Percentiles rank a stretch among this genome's conserved stretches.
Evolutionary conservation across 2,329 filamentous ascomycete genomes (phyloP).

Genomic region (Xenosphaeropsis pyriputrescens): DNA sequence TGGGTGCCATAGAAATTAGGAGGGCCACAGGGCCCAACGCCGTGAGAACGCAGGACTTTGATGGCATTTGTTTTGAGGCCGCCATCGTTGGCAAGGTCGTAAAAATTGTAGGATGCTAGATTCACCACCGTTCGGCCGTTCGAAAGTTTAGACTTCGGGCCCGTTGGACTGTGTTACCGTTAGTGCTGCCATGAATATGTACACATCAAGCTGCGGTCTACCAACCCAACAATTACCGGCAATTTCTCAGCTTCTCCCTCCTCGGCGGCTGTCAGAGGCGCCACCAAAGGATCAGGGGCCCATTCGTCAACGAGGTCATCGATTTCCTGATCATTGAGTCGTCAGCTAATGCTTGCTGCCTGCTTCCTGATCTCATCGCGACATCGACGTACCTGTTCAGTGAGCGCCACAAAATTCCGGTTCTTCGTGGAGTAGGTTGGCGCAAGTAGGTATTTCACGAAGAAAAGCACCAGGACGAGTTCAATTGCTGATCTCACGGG

Average conservation of each 20-base stretch:
- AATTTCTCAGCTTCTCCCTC: constrained; percentile 70
- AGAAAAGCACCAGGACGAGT: constrained; percentile 86
- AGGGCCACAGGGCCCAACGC: constrained; percentile 89
- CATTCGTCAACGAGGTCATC: constrained; percentile 95
- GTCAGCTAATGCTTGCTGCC: not conserved
- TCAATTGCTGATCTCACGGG: constrained; percentile 88
- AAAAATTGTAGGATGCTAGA: constrained; percentile 91
- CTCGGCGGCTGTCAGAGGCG: constrained; percentile 58
- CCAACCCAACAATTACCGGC: constrained; percentile 77
- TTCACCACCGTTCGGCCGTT: constrained; percentile 91
- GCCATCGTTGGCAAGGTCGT: constrained; percentile 91
- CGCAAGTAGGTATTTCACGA: constrained; percentile 80
- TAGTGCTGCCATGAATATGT: not conserved
- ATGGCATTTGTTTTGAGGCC: constrained; percentile 90
- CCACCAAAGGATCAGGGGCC: constrained; percentile 83
- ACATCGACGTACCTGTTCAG: constrained; percentile 47
- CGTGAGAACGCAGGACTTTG: constrained; percentile 83
- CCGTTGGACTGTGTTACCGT: constrained; percentile 50
- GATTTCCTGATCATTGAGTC: constrained; percentile 47
- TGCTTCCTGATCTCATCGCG: too few relatives aligned
- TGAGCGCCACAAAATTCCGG: constrained; percentile 76
- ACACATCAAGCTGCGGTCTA: not conserved
- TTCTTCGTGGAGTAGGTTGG: constrained; percentile 88
- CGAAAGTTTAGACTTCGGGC: constrained; percentile 75
- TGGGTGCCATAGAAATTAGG: constrained; percentile 98